phyloP scores from a whole-genome alignment of 331 rosid genomes.

The Dryas integrifolia region DNA sequence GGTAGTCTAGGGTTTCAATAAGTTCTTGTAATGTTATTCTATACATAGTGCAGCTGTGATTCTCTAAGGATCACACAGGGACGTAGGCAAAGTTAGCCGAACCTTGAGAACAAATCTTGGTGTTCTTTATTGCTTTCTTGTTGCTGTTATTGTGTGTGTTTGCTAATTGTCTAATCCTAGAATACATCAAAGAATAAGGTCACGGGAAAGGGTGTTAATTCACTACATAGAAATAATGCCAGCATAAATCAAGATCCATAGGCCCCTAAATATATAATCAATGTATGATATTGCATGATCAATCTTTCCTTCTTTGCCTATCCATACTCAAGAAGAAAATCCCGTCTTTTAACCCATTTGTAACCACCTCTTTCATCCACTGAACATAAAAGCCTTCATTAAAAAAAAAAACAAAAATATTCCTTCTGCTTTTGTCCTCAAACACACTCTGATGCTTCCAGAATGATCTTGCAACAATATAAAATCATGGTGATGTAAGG shows the following conservation, averaged over 20 bases:
- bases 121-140: too few relatives aligned
- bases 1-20: too few relatives aligned
- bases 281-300: background rate
- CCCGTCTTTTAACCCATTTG: background rate
- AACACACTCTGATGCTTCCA: background rate
- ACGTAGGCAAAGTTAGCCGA: too few relatives aligned
- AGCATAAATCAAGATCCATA: background rate
- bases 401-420: background rate
- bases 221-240: background rate
- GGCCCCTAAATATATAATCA: background rate
- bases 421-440: background rate
- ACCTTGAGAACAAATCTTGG: too few relatives aligned
- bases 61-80: too few relatives aligned
- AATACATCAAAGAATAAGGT: too few relatives aligned
- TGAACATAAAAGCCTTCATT: background rate
- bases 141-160: too few relatives aligned
- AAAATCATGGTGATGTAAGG: background rate
- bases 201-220: too few relatives aligned
- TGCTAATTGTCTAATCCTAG: too few relatives aligned
- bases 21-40: too few relatives aligned
- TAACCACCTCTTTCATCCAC: background rate
- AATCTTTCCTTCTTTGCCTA: background rate
- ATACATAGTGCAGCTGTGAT: too few relatives aligned
- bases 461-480: background rate
- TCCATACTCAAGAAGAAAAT: background rate